Conservation (phyloP, 768 basidiomycete species). For the Termitomyces sp. region DNA sequence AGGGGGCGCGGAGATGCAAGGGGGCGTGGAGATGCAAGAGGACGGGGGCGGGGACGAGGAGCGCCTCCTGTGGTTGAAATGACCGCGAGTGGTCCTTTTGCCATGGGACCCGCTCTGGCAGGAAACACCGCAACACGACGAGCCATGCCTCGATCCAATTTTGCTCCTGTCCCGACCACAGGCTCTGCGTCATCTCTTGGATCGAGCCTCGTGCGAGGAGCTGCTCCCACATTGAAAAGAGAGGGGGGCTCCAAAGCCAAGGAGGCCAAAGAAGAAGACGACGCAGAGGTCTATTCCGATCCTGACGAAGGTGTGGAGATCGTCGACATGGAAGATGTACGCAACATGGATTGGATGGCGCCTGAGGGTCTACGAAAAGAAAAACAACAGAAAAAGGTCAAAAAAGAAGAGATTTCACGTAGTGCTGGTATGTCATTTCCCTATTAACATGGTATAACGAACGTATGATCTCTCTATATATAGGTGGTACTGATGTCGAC, state of each 20-base stretch:
- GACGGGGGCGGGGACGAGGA: conserved; percentile 54
- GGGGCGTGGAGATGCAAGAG: conserved; percentile 48
- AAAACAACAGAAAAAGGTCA: conserved; percentile 35
- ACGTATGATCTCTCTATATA: conserved; percentile 1
- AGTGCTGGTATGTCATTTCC: conserved; percentile 23
- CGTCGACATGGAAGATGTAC: conserved; percentile 77
- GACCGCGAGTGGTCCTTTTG: conserved; percentile 86
- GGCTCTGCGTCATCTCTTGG: conserved; percentile 43
- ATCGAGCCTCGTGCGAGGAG: conserved; percentile 47
- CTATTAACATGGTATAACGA: not conserved
- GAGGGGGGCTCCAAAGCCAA: conserved; percentile 32
- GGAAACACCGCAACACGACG: conserved; percentile 51
- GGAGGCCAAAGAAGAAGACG: conserved; percentile 37
- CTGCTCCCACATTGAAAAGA: conserved; percentile 50
- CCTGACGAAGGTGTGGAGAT: conserved; percentile 88
- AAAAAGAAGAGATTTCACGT: conserved; percentile 43
- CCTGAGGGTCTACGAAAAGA: conserved; percentile 69
- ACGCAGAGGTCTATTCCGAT: conserved; percentile 78
- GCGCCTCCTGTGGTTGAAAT: conserved; percentile 60
- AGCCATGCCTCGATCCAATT: conserved; percentile 53
- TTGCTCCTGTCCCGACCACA: conserved; percentile 46
- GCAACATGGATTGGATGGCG: conserved; percentile 86
- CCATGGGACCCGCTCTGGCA: conserved; percentile 77
- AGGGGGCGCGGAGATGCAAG: conserved; percentile 49
- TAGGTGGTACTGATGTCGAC: conserved; percentile 36